phyloP scores from a whole-genome alignment of 2,329 filamentous ascomycete species.

The Pseudocercospora musae region DNA sequence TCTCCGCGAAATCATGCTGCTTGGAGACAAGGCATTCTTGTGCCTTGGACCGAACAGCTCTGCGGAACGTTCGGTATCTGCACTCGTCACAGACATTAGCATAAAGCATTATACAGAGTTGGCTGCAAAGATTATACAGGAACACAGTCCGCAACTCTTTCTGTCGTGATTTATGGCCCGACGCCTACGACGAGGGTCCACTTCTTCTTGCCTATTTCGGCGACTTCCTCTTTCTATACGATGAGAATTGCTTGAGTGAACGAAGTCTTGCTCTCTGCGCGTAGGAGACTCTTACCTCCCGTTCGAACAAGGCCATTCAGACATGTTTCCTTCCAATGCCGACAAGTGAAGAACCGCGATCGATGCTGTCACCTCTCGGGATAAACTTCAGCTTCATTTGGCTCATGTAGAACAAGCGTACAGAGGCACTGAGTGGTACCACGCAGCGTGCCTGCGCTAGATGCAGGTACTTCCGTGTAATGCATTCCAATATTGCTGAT shows the following conservation, averaged over 20 bases:
- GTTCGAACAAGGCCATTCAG: neutral
- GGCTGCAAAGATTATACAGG: neutral
- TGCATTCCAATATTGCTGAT: neutral
- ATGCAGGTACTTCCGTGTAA: neutral
- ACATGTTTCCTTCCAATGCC: neutral
- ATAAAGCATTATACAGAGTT: neutral
- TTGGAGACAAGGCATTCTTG: neutral
- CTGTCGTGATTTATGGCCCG: neutral
- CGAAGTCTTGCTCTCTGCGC: neutral
- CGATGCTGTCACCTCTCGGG: neutral
- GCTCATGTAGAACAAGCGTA: neutral
- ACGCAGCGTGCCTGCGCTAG: neutral
- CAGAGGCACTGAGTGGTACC: neutral
- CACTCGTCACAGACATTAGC: neutral
- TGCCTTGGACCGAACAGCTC: neutral
- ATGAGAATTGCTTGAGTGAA: neutral
- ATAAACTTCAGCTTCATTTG: neutral
- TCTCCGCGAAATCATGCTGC: neutral
- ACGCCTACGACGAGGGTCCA: neutral
- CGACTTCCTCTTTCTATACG: neutral
- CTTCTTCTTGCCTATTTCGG: neutral
- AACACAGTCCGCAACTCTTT: neutral
- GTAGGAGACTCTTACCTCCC: neutral
- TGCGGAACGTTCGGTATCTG: neutral
- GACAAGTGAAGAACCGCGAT: neutral